Percentiles rank a stretch among this genome's conserved stretches.
Conservation (phyloP, 2,329 filamentous ascomycete genomes). For the Pyricularia sp. region DNA sequence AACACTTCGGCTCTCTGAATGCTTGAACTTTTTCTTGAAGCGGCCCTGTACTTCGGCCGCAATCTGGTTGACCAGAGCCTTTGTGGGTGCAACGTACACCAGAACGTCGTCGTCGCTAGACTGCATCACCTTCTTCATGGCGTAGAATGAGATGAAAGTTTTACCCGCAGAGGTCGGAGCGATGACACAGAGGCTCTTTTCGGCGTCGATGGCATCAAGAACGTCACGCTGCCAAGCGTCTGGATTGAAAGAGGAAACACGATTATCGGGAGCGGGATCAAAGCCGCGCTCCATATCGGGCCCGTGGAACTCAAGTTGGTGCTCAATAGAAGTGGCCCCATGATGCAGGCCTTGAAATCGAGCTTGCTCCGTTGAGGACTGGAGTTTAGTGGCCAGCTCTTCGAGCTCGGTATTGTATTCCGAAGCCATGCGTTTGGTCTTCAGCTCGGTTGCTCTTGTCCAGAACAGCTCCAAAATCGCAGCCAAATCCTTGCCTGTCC, state of each 20-base stretch:
- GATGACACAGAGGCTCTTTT: conserved; percentile 64
- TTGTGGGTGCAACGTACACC: conserved; percentile 74
- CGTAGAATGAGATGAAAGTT: conserved; percentile 78
- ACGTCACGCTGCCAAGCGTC: conserved; percentile 71
- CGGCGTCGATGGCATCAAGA: conserved; percentile 61
- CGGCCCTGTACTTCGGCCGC: conserved; percentile 68
- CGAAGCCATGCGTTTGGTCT: conserved; percentile 7
- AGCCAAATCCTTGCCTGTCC: neutral
- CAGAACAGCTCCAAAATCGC: conserved; percentile 13
- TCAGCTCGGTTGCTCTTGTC: conserved; percentile 10
- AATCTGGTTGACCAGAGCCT: conserved; percentile 76
- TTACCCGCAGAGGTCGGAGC: conserved; percentile 74
- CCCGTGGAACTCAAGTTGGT: conserved; percentile 60
- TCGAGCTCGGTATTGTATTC: conserved; percentile 3
- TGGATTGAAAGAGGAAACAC: conserved; percentile 60
- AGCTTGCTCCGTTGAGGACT: neutral
- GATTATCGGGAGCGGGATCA: conserved; percentile 55
- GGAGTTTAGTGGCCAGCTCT: neutral
- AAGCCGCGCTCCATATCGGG: conserved; percentile 70
- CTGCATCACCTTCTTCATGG: conserved; percentile 67
- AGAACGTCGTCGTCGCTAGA: conserved; percentile 60
- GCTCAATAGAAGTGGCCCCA: conserved; percentile 27
- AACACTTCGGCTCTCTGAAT: conserved; percentile 51
- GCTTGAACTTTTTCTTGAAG: conserved; percentile 57
- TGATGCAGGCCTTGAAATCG: neutral